phyloP scores from a whole-genome alignment of 495 filamentous ascomycete species.

The Lophium mytilinum region DNA sequence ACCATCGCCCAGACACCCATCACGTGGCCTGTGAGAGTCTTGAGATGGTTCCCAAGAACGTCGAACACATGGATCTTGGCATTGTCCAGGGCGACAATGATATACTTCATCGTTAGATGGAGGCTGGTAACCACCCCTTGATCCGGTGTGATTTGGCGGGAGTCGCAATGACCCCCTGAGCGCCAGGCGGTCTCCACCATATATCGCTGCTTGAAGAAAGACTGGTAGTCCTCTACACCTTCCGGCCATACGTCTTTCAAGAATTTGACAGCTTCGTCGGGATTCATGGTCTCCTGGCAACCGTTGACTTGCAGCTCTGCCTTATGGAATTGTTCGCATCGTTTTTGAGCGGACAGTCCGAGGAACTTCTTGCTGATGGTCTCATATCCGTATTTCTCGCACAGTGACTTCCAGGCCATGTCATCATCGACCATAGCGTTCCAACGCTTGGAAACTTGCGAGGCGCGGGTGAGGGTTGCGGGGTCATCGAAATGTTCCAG shows the following conservation, averaged over 20 bases:
- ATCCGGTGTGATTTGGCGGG: constrained; percentile 83
- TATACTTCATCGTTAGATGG: constrained; percentile 90
- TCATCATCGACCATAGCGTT: constrained; percentile 89
- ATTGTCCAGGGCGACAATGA: constrained; percentile 95
- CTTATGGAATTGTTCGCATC: background rate
- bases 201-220: constrained; percentile 94
- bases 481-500: constrained; percentile 64
- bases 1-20: constrained; percentile 99
- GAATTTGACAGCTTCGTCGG: constrained; percentile 16
- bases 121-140: constrained; percentile 94
- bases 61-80: constrained; percentile 98
- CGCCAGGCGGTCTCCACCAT: constrained; percentile 97
- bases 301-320: background rate
- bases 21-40: constrained; percentile 86
- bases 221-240: constrained; percentile 74
- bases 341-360: constrained; percentile 33
- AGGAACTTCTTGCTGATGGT: constrained; percentile 45
- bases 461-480: constrained; percentile 80
- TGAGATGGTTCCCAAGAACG: constrained; percentile 76
- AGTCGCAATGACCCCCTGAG: constrained; percentile 69
- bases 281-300: constrained; percentile 21
- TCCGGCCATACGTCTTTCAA: constrained; percentile 28
- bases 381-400: constrained; percentile 84
- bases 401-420: constrained; percentile 95
- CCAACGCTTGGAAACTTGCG: constrained; percentile 89